Percentiles rank a stretch among this genome's conserved stretches.
Evolutionary conservation across 2,329 filamentous ascomycete genomes (phyloP).

Genomic region (Sporothrix curviconia): DNA sequence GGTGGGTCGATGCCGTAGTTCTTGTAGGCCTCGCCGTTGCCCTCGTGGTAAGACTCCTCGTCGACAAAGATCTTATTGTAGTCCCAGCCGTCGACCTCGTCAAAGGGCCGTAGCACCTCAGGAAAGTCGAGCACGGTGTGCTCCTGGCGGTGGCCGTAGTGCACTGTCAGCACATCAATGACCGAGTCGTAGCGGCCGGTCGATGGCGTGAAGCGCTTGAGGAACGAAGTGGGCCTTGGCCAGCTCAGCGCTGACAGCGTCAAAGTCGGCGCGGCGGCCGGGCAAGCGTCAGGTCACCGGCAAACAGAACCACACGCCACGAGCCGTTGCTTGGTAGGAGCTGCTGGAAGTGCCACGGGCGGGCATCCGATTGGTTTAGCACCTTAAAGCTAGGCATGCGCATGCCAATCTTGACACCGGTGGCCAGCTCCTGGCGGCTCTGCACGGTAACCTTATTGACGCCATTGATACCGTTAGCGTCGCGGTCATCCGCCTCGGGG

Average conservation of each 20-base stretch:
- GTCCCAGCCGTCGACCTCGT: constrained; percentile 42
- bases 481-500: constrained; percentile 2
- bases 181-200: constrained; percentile 24
- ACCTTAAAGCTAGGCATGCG: constrained; percentile 55
- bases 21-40: constrained; percentile 52
- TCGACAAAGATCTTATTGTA: constrained; percentile 50
- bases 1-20: constrained; percentile 44
- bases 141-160: constrained; percentile 42
- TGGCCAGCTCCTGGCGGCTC: constrained; percentile 36
- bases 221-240: constrained; percentile 2
- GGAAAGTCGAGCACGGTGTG: constrained; percentile 45
- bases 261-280: constrained; percentile 27
- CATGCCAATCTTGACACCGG: constrained; percentile 44
- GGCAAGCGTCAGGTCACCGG: constrained; percentile 41
- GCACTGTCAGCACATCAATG: constrained; percentile 54
- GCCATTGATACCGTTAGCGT: not conserved
- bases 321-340: constrained; percentile 47
- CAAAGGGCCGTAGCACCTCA: constrained; percentile 38
- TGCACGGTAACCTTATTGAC: not conserved
- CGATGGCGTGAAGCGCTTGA: constrained; percentile 10
- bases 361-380: constrained; percentile 48
- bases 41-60: constrained; percentile 47
- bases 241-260: constrained; percentile 20
- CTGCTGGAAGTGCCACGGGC: constrained; percentile 53
- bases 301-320: constrained; percentile 54